Evolutionary conservation across 805 yeast genomes (phyloP), one percentile per base, ranked within the genome.

Genomic region (Priceomyces melissophilus): DNA sequence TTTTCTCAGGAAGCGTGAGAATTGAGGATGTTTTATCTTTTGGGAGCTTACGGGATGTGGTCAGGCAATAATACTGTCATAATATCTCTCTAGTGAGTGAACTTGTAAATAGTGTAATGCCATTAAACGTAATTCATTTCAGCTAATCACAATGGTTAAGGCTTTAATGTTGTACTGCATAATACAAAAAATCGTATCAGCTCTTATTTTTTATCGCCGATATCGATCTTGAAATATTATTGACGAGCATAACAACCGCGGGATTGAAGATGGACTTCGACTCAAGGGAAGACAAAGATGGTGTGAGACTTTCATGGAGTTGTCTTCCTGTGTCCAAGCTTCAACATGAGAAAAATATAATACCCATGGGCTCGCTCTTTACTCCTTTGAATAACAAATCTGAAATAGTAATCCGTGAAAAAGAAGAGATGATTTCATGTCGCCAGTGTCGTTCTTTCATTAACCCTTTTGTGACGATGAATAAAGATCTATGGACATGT

Each of bases 1-100:
- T 87, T 13, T 64, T 91, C 26, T 74, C 84, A 3, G 82, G 78
- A 0, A 63, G 75, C 31, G 66, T 66, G 14, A 68, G 96, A 23
- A 89, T 93, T 12, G 91, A 84, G 39, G 77, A 78, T 10, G 95
- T 88, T 1, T 60, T 88, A 27, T 67, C 84, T 0, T 88, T 88
- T 61, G 96, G 96, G 0, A 77, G 76, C 36, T 53, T 88, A 3
- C 76, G 78, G 28, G 90, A 85, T 59, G 93, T 86, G 5, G 59
- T 75, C 25, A 75, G 69, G 50, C 90, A 85, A 51, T 83, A 46
- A 39, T n/a, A 25, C 20, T 31, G 10, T n/a, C n/a, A n/a, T n/a
- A 26, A 20, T 20, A 20, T 4, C 25, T 20, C 25, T 20, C 8
- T 5, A 20, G 8, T 20, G 25, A 20, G 25, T 20, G 25, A 20